A percentile compares a stretch with the other conserved stretches of the same genome.
phyloP scores from a whole-genome alignment of 352 stramenopile genomes.

The Phytophthora quininea region DNA sequence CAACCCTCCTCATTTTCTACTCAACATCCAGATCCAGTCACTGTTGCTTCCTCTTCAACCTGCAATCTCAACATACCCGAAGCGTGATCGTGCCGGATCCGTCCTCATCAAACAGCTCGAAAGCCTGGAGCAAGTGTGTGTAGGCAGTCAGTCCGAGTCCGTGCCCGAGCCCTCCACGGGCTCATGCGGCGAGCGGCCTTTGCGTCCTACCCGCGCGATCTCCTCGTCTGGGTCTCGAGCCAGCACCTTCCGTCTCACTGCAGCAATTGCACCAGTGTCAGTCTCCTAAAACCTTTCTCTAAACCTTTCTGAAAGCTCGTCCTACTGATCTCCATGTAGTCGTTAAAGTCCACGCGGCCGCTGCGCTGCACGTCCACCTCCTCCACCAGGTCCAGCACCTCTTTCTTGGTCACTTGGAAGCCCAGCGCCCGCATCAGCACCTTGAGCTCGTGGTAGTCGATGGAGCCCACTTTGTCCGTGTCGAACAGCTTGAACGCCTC shows the following conservation, averaged over 20 bases:
- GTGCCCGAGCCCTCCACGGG: slow-evolving; percentile 16
- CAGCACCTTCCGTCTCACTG: slow-evolving; percentile 83
- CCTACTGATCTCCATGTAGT: slow-evolving; percentile 93
- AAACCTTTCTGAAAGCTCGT: neutral
- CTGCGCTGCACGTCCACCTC: slow-evolving; percentile 88
- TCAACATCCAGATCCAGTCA: neutral
- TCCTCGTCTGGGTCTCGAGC: slow-evolving; percentile 92
- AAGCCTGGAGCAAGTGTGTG: slow-evolving; percentile 62
- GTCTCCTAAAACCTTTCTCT: slow-evolving; percentile 1
- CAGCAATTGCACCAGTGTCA: slow-evolving; percentile 13
- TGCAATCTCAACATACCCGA: slow-evolving; percentile 41
- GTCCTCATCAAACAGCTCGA: slow-evolving; percentile 95
- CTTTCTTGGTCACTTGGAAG: slow-evolving; percentile 90
- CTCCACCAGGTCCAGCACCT: slow-evolving; percentile 90
- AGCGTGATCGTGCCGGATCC: slow-evolving; percentile 87
- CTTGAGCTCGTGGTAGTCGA: slow-evolving; percentile 96
- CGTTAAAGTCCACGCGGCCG: slow-evolving; percentile 87
- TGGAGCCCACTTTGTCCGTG: slow-evolving; percentile 86
- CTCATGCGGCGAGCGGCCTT: slow-evolving; percentile 25
- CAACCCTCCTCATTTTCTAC: slow-evolving; percentile 92
- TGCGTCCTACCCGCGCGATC: slow-evolving; percentile 76
- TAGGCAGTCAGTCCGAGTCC: slow-evolving; percentile 26
- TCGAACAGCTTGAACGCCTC: slow-evolving; percentile 96
- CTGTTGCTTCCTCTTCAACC: neutral
- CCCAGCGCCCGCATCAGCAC: slow-evolving; percentile 93